phyloP scores from a whole-genome alignment of 768 basidiomycete genomes.

The Leccinum subgranulosum region DNA sequence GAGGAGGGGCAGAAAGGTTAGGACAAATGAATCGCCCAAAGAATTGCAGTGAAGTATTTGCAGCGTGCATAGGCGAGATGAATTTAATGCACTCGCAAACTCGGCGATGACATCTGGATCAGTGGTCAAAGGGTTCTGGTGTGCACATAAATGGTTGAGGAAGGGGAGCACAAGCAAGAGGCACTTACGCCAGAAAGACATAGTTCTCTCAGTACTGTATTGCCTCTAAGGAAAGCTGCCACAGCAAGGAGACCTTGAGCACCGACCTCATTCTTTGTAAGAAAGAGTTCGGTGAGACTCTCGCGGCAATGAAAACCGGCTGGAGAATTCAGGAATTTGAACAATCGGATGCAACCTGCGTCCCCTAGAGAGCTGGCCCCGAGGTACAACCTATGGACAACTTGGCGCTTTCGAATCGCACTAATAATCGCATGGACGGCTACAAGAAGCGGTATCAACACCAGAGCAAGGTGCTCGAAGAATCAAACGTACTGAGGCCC shows the following conservation, averaged over 20 bases:
- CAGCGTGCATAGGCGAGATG: slow-evolving; percentile 49
- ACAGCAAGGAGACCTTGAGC: slow-evolving; percentile 55
- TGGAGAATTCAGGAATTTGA: slow-evolving; percentile 51
- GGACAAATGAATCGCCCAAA: slow-evolving; percentile 51
- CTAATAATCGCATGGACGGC: slow-evolving; percentile 51
- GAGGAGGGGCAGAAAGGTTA: slow-evolving; percentile 48
- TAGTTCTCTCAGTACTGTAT: slow-evolving; percentile 44
- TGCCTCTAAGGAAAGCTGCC: slow-evolving; percentile 46
- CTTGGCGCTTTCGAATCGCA: slow-evolving; percentile 42
- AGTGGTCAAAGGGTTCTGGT: slow-evolving; percentile 40
- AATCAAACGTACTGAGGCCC: slow-evolving; percentile 20
- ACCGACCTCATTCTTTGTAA: slow-evolving; percentile 57
- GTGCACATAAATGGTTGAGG: slow-evolving; percentile 15
- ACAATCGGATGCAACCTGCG: slow-evolving; percentile 52
- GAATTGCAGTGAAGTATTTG: slow-evolving; percentile 47
- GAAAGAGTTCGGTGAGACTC: slow-evolving; percentile 49
- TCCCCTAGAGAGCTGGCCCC: slow-evolving; percentile 57
- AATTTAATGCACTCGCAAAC: slow-evolving; percentile 52
- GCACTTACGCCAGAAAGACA: slow-evolving; percentile 56
- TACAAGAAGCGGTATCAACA: slow-evolving; percentile 16
- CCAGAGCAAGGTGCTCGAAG: not conserved
- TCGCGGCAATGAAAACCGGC: slow-evolving; percentile 40
- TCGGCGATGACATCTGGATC: slow-evolving; percentile 33
- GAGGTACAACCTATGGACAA: slow-evolving; percentile 51
- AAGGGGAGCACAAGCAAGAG: not conserved